Evolutionary conservation across 768 basidiomycete species (phyloP), one percentile per base, ranked within the genome.

Genomic region (Crucibulum laeve): DNA sequence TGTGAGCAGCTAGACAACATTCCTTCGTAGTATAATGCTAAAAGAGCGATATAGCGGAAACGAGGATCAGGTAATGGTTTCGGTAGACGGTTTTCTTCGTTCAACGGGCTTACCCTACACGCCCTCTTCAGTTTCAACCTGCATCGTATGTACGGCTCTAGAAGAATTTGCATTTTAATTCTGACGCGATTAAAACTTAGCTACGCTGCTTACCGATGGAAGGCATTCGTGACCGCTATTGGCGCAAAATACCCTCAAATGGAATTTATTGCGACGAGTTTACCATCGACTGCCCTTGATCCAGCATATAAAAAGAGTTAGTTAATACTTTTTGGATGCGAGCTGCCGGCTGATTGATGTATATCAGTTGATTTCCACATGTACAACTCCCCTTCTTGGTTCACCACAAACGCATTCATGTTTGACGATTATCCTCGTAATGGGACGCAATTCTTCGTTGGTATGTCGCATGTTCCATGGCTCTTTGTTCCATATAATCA

Each of bases 381-480:
- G 39, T 79, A 80, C 50, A 68, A 66, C 50, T 72, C 74, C 0
- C 74, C 76, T 3, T 53, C 67, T 54, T 58, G 53, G 68, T 78
- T 77, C 47, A 62, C 60, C 14, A 54, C 66, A 21, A 73, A 76
- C 41, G 56, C 76, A 0, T 77, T 79, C 52, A 66, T 70, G 54
- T 79, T 77, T 40, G 79, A 78, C 46, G 44, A 55, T 8, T 76
- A 75, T 50, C 58, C 78, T 57, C 73, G 79, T 4, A 66, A 79
- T 41, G 76, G 74, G 4, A 78, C 74, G 11, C 65, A 63, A 37
- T 81, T 69, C 58, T 78, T 80, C 38, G 63, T 74, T 62, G 77
- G 77, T 38, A 43, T 23, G 52, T 21, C 35, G 5, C 6, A 25
- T 18, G 4, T 23, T 28, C 14, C 30, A 7, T 25, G 15, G 19